phyloP scores from a whole-genome alignment of 495 filamentous ascomycete species.

The Clavariopsis aquatica region DNA sequence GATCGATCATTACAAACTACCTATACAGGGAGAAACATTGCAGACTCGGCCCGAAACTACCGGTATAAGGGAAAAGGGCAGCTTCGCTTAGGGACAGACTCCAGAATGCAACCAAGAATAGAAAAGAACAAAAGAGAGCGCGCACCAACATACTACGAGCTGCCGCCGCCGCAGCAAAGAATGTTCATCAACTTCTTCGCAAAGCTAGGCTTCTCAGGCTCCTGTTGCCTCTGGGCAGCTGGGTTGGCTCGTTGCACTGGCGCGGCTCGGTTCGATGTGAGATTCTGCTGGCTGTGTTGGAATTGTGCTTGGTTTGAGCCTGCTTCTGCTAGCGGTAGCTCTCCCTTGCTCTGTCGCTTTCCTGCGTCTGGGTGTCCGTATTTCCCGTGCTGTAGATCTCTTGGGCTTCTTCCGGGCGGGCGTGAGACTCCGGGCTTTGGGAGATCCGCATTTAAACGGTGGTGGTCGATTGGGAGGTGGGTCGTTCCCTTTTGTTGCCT shows the following conservation, averaged over 20 bases:
- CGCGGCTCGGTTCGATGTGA: slow-evolving; percentile 24
- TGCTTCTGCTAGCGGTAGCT: slow-evolving; percentile 37
- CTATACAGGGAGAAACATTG: slow-evolving; percentile 23
- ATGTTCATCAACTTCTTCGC: slow-evolving; percentile 38
- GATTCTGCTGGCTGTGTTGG: slow-evolving; percentile 37
- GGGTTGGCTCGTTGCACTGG: slow-evolving; percentile 16
- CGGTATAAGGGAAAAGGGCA: neutral
- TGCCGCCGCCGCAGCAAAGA: slow-evolving; percentile 36
- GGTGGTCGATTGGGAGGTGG: slow-evolving; percentile 73
- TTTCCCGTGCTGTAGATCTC: slow-evolving; percentile 24
- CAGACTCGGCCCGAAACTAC: neutral
- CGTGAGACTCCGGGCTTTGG: slow-evolving; percentile 47
- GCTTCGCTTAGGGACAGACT: slow-evolving; percentile 20
- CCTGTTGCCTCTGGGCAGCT: slow-evolving; percentile 2
- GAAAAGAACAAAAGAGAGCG: slow-evolving; percentile 4
- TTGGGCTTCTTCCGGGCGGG: slow-evolving; percentile 57
- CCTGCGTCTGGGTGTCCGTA: slow-evolving; percentile 27
- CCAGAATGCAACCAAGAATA: slow-evolving; percentile 16
- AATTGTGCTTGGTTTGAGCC: slow-evolving; percentile 37
- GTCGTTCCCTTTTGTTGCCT: slow-evolving; percentile 43
- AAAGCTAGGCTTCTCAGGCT: slow-evolving; percentile 30
- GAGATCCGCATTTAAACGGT: slow-evolving; percentile 71
- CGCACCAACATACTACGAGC: slow-evolving; percentile 5
- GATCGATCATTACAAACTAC: slow-evolving; percentile 34
- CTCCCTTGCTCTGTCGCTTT: slow-evolving; percentile 39